Percentiles rank a stretch among this genome's conserved stretches.
phyloP scores from a whole-genome alignment of 805 yeast species.

The Torulaspora delbrueckii region DNA sequence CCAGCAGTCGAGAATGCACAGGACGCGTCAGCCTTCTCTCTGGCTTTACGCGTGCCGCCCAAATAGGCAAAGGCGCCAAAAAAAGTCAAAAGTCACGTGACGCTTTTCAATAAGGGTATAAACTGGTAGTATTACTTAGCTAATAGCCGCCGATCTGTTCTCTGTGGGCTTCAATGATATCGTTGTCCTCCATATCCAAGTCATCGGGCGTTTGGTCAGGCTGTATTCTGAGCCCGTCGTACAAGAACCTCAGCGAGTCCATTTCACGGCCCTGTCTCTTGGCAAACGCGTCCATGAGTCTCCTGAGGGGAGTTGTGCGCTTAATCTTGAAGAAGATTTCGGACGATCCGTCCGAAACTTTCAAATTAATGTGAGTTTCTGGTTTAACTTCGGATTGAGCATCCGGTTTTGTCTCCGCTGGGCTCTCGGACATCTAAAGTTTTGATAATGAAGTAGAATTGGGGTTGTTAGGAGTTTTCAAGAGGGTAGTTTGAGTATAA shows the following conservation, averaged over 20 bases:
- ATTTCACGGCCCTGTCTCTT: constrained; percentile 92
- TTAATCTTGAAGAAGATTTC: constrained; percentile 96
- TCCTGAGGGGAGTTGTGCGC: constrained; percentile 83
- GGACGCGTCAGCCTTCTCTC: constrained; percentile 5
- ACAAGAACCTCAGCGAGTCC: constrained; percentile 77
- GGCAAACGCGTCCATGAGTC: constrained; percentile 97
- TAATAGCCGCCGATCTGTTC: constrained; percentile 71
- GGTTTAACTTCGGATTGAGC: constrained; percentile 50
- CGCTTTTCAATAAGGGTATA: not conserved
- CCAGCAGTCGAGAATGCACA: constrained; percentile 1
- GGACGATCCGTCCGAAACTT: constrained; percentile 88
- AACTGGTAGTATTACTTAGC: not conserved
- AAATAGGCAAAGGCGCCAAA: constrained; percentile 11
- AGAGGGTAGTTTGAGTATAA: not conserved
- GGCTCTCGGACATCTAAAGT: constrained; percentile 26
- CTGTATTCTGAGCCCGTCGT: constrained; percentile 86
- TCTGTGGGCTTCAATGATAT: constrained; percentile 93
- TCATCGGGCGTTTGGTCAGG: constrained; percentile 90
- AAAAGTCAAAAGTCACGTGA: constrained; percentile 2
- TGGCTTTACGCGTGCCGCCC: constrained; percentile 9
- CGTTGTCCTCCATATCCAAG: constrained; percentile 91
- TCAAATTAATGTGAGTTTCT: constrained; percentile 85
- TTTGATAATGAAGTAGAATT: not conserved
- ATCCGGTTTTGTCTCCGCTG: constrained; percentile 38
- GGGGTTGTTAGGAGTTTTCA: not conserved